Evolutionary conservation across 2,329 filamentous ascomycete species (phyloP), one percentile per base, ranked within the genome.

Genomic region (Kalmusia sp.): DNA sequence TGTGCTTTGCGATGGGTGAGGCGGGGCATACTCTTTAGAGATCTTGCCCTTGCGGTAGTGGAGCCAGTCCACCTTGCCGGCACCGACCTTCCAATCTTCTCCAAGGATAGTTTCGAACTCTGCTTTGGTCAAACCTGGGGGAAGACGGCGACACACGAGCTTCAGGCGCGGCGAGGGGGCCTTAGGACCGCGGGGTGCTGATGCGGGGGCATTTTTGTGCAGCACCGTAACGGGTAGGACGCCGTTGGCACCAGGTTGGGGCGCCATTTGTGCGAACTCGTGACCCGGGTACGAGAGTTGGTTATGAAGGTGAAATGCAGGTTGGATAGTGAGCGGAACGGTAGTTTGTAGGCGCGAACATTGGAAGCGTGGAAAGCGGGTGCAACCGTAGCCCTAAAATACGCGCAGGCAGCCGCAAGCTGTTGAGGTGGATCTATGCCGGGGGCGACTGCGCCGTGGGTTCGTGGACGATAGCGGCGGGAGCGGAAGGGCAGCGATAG

Each of bases 21-120:
- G 54, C 44, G 34, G 51, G 45, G 77, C 86, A 62, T 79, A 96
- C 92, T 96, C 91, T 69, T 87, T 89, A 1, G 92, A 93, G 38
- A 93, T 81, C 71, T 96, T 96, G 61, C 88, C 88, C 50, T 82
- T 77, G 52, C 83, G 83, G 71, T 85, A 99, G 43, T 83, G 83
- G 61, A 90, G 81, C 91, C 91, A 97, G 72, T 96, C 93, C 11
- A 96, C 86, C 70, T 88, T 95, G 27, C 91, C 92, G 41, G 84
- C 84, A n/a, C 90, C 90, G 3, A 84, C 66, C 66, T 87, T 90
- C 93, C 93, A 98, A 43, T 92, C 88, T 1, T 87, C 82, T 3
- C 92, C 93, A 11, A 97, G 73, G 7, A 87, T 82, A 12, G 78
- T 74, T 64, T 87, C 80, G 58, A 96, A 93, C 67, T 99, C 95